Percentiles rank a stretch among this genome's conserved stretches.
phyloP scores from a whole-genome alignment of 192 early-diverging fungal species.

The Linnemannia elongata region DNA sequence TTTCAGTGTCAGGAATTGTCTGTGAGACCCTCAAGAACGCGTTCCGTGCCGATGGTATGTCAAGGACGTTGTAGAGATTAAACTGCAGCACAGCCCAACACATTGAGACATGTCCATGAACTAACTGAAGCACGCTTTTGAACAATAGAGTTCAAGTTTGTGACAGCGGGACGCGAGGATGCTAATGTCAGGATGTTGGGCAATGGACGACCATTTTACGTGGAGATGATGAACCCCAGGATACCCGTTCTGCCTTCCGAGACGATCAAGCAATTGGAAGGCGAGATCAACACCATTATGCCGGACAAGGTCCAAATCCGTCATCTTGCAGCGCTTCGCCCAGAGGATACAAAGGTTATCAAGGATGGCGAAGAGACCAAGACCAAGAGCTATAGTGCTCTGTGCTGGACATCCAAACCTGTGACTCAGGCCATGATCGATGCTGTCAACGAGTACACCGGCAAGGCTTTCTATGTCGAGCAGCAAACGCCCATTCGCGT shows the following conservation, averaged over 20 bases:
- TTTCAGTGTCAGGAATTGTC: conserved; percentile 87
- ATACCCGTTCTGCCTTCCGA: conserved; percentile 51
- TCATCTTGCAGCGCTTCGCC: conserved; percentile 48
- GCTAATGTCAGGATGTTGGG: conserved; percentile 96
- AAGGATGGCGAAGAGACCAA: conserved; percentile 85
- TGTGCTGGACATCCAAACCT: conserved; percentile 75
- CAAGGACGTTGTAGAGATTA: background rate
- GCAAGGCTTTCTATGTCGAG: conserved; percentile 64
- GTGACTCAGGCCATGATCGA: conserved; percentile 66
- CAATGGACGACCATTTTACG: conserved; percentile 91
- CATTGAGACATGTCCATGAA: too few species aligned
- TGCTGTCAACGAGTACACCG: conserved; percentile 65
- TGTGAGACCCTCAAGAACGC: conserved; percentile 68
- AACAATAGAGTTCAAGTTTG: conserved; percentile 78
- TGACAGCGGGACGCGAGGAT: conserved; percentile 91
- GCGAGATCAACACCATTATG: conserved; percentile 57
- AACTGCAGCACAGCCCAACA: background rate
- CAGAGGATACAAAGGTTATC: conserved; percentile 70
- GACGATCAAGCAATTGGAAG: conserved; percentile 63
- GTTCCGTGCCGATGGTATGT: conserved; percentile 69
- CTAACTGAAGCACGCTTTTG: background rate
- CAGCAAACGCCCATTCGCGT: conserved; percentile 84
- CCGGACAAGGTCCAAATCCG: conserved; percentile 68
- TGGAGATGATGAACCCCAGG: conserved; percentile 88
- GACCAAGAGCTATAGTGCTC: conserved; percentile 78